Conservation (phyloP, 345 rosid species). For the Hypericum perforatum region DNA sequence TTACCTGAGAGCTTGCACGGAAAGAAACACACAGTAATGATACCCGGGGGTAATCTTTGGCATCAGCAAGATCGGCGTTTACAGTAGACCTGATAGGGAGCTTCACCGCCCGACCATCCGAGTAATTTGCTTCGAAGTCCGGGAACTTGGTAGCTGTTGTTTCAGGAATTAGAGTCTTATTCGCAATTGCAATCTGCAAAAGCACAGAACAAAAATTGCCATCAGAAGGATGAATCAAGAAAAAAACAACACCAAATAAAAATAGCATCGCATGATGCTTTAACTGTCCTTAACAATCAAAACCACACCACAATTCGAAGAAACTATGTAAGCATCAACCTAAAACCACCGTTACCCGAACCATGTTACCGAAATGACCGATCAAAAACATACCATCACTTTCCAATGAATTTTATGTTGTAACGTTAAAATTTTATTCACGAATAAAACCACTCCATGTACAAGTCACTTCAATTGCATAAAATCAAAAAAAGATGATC, state of each 20-base stretch:
- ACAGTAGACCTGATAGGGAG: slow-evolving; percentile 41
- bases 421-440: too few species aligned
- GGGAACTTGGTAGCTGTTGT: slow-evolving; percentile 65
- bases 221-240: neutral
- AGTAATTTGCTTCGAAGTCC: slow-evolving; percentile 32
- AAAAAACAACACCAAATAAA: neutral
- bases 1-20: slow-evolving; percentile 81
- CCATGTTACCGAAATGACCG: too few species aligned
- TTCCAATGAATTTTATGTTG: too few species aligned
- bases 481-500: too few species aligned
- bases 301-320: too few species aligned
- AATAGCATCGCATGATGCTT: neutral
- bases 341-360: too few species aligned
- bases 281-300: too few species aligned
- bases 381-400: too few species aligned
- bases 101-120: slow-evolving; percentile 46
- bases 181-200: slow-evolving; percentile 66
- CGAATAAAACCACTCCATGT: too few species aligned
- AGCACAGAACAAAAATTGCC: neutral
- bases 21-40: slow-evolving; percentile 70
- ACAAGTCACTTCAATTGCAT: too few species aligned
- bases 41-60: slow-evolving; percentile 33
- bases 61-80: slow-evolving; percentile 19
- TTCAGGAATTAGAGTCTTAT: slow-evolving; percentile 55
- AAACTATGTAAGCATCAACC: too few species aligned